A percentile compares a stretch with the other conserved stretches of the same genome.
phyloP scores from a whole-genome alignment of 768 basidiomycete genomes.

The Pleurotus djamor region DNA sequence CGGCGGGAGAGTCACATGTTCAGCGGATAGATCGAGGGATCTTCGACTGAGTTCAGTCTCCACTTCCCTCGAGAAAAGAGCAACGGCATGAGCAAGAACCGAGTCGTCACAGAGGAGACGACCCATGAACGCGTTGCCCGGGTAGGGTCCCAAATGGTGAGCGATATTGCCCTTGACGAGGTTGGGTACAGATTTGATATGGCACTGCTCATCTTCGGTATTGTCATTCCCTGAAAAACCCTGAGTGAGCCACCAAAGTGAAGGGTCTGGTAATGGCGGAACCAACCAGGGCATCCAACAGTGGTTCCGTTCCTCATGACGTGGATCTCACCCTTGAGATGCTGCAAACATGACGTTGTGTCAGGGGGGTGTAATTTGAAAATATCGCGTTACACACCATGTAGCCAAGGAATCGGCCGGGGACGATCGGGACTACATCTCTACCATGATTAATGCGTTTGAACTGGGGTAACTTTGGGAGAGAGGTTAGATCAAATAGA shows the following conservation, averaged over 20 bases:
- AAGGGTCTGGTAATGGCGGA: not conserved
- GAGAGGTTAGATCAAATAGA: not conserved
- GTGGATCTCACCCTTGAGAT: conserved; percentile 10
- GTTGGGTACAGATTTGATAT: conserved; percentile 41
- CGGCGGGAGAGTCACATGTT: not conserved
- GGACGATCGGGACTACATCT: conserved; percentile 43
- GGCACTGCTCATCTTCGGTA: conserved; percentile 37
- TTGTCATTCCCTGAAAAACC: conserved; percentile 40
- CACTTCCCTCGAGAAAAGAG: not conserved
- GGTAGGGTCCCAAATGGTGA: conserved; percentile 39
- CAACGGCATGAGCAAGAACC: not conserved
- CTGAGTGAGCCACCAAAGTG: not conserved
- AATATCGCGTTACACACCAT: conserved; percentile 35
- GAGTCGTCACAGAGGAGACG: conserved; percentile 6
- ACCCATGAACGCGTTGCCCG: not conserved
- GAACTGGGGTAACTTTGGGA: conserved; percentile 18
- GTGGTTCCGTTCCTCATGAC: conserved; percentile 13
- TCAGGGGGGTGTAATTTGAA: not conserved
- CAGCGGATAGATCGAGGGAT: not conserved
- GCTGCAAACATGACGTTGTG: not conserved
- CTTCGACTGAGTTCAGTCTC: not conserved
- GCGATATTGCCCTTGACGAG: conserved; percentile 36
- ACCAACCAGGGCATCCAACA: conserved; percentile 35
- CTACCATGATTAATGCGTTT: conserved; percentile 23
- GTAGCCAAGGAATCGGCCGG: conserved; percentile 42